Conservation (phyloP, 768 basidiomycete genomes). For the Boletales sp. region DNA sequence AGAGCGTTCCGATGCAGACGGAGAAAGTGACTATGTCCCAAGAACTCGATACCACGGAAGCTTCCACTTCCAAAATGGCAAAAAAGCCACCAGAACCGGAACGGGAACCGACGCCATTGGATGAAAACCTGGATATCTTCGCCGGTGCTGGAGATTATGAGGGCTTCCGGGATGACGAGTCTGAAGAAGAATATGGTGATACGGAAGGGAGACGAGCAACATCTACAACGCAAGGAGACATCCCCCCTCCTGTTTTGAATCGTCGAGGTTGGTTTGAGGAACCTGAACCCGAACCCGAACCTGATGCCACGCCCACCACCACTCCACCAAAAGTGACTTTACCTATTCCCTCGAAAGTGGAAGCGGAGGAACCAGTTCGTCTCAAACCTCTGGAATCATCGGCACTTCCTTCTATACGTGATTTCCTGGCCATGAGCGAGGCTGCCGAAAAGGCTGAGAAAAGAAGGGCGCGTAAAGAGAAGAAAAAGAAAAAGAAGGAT, state of each 20-base stretch:
- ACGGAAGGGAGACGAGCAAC: slow-evolving; percentile 12
- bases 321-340: slow-evolving; percentile 13
- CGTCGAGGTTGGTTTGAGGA: slow-evolving; percentile 47
- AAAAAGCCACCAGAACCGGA: slow-evolving; percentile 15
- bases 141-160: slow-evolving; percentile 82
- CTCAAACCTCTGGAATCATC: slow-evolving; percentile 79
- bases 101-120: slow-evolving; percentile 23
- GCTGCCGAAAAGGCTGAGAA: slow-evolving; percentile 64
- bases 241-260: slow-evolving; percentile 1
- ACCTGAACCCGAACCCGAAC: slow-evolving; percentile 35
- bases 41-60: neutral
- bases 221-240: slow-evolving; percentile 8
- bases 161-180: slow-evolving; percentile 58
- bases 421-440: slow-evolving; percentile 75
- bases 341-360: slow-evolving; percentile 4
- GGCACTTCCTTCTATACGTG: slow-evolving; percentile 75
- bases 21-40: neutral
- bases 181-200: slow-evolving; percentile 33
- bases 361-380: slow-evolving; percentile 38
- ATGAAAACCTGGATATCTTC: slow-evolving; percentile 84
- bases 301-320: slow-evolving; percentile 15
- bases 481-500: slow-evolving; percentile 50
- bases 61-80: slow-evolving; percentile 3
- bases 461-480: slow-evolving; percentile 71
- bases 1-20: slow-evolving; percentile 21